Evolutionary conservation across 805 yeast species (phyloP), one percentile per base, ranked within the genome.

Genomic region (Hanseniaspora jakobsenii): DNA sequence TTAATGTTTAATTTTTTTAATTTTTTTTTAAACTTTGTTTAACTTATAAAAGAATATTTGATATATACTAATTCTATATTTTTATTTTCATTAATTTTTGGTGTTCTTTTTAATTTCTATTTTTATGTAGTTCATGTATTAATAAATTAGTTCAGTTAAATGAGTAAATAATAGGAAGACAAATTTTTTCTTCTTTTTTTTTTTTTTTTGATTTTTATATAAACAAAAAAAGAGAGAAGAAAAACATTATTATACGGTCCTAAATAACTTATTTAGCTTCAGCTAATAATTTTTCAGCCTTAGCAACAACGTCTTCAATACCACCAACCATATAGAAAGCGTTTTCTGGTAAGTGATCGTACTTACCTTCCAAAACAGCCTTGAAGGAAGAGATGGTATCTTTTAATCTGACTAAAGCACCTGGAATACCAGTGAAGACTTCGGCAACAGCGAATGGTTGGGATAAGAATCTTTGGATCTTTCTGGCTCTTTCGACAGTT

Each of bases 291-390:
- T 89, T 87, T 74, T 91, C 97, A 66, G 96, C 97, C 80, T 91
- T 91, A 66, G 96, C 93, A 67, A 86, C 70, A 61, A 79, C 98
- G 71, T 91, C 98, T 69, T 87, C 96, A 64, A 91, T 87, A 75
- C 95, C 95, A 75, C 98, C 98, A 71, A 91, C 98, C 98, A 91
- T 91, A 73, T 91, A 91, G 94, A 91, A 91, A 62, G 98, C 98
- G 67, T 81, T 83, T 77, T 91, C 98, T 67, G 98, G 98, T 64
- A 91, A 79, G 75, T 81, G 80, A 72, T 91, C 98, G 77, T 91
- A 86, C 78, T 91, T 91, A 75, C 98, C 98, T 31, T 77, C 96
- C 64, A 91, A 78, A 62, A 91, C 95, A 63, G 78, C 98, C 77
- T 77, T 86, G 89, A 91, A 91, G 50, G 97, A 89, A 56, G 70